Percentiles rank a stretch among this genome's conserved stretches.
Conservation (phyloP, 2,329 filamentous ascomycete species). For the Cyphellophora europaea region DNA sequence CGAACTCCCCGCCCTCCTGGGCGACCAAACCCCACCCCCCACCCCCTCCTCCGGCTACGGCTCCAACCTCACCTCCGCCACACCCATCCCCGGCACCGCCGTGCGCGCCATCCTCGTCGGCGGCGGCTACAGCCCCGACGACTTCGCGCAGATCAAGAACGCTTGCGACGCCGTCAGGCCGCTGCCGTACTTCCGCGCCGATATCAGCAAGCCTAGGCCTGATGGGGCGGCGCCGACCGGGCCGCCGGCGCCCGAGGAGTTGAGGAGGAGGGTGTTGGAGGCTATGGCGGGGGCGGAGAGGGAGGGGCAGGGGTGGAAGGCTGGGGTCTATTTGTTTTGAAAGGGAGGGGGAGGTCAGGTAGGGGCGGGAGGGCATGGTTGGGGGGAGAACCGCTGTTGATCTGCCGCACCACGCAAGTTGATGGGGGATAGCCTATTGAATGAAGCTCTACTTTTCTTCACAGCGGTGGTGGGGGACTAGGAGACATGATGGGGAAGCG, state of each 20-base stretch:
- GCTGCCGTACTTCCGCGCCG: slow-evolving; percentile 9
- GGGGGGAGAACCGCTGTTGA: too few species aligned
- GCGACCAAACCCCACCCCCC: slow-evolving; percentile 1
- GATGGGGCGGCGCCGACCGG: slow-evolving; percentile 5
- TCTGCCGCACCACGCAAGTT: too few species aligned
- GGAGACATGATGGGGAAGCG: too few species aligned
- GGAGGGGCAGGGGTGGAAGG: slow-evolving; percentile 6
- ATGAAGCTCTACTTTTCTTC: too few species aligned
- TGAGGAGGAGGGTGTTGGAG: slow-evolving; percentile 11
- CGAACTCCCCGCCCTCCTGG: slow-evolving; percentile 12
- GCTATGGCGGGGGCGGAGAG: slow-evolving; percentile 8
- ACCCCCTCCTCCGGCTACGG: slow-evolving; percentile 8
- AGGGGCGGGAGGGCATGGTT: too few species aligned
- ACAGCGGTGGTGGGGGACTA: too few species aligned
- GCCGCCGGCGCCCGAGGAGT: slow-evolving; percentile 8
- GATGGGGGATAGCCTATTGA: too few species aligned
- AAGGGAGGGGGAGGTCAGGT: too few species aligned
- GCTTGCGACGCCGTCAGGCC: slow-evolving; percentile 5
- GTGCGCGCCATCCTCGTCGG: slow-evolving; percentile 11
- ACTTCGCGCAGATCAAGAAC: slow-evolving; percentile 8
- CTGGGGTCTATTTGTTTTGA: slow-evolving; percentile 13
- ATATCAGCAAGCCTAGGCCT: slow-evolving; percentile 8
- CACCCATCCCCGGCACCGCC: slow-evolving; percentile 4
- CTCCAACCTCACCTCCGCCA: slow-evolving; percentile 3
- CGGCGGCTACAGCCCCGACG: slow-evolving; percentile 6